Conservation (phyloP, 2,329 filamentous ascomycete genomes). For the Mycosphaerelloides madeirae region DNA sequence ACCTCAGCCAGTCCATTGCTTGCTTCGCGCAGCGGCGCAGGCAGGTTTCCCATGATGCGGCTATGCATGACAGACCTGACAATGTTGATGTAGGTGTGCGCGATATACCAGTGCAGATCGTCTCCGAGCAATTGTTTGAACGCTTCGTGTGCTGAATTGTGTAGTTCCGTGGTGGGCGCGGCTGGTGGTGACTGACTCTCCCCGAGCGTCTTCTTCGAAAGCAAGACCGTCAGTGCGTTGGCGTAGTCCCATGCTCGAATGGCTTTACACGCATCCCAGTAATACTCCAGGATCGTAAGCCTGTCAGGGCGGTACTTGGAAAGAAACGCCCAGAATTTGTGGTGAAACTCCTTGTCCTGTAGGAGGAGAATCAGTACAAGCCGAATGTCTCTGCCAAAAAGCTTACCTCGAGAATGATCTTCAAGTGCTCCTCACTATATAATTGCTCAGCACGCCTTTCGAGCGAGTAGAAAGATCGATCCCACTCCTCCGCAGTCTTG, state of each 20-base stretch:
- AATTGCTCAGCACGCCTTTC: constrained; percentile 17
- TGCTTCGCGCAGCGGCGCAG: constrained; percentile 58
- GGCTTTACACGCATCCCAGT: constrained; percentile 49
- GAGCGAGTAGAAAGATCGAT: constrained; percentile 9
- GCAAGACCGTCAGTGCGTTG: constrained; percentile 59
- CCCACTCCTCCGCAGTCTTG: constrained; percentile 1
- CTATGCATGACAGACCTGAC: constrained; percentile 63
- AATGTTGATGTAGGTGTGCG: constrained; percentile 61
- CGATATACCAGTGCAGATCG: constrained; percentile 67
- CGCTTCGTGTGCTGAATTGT: constrained; percentile 55
- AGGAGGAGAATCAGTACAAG: not conserved
- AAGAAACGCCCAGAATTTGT: constrained; percentile 9
- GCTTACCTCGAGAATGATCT: constrained; percentile 15
- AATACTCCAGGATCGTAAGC: constrained; percentile 9
- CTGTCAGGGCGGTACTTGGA: constrained; percentile 10
- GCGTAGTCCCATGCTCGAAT: constrained; percentile 65
- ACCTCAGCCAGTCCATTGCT: constrained; percentile 71
- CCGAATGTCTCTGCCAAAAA: not conserved
- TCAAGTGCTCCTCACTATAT: constrained; percentile 17
- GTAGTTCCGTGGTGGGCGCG: constrained; percentile 56
- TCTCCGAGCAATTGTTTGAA: constrained; percentile 61
- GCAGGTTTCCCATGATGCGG: constrained; percentile 62
- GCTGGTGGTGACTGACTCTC: constrained; percentile 18
- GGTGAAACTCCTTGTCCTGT: constrained; percentile 10
- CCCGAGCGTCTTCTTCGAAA: constrained; percentile 39